Conservation (phyloP, 75 land plant species). For the Larix kaempferi region DNA sequence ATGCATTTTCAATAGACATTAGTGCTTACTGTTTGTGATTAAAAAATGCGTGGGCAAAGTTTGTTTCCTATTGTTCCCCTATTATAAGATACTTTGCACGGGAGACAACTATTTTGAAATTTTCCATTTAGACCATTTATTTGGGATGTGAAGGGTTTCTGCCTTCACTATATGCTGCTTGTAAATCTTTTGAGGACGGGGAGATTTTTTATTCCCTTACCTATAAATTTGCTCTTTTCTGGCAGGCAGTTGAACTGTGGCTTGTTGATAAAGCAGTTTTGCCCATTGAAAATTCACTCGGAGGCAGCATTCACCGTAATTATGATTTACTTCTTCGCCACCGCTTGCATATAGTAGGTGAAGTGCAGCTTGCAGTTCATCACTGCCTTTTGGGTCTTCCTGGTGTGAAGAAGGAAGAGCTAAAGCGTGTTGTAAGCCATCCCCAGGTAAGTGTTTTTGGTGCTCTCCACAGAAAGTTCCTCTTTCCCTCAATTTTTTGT, state of each 20-base stretch:
- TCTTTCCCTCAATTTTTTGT: background rate
- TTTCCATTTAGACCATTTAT: background rate
- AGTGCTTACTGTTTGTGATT: background rate
- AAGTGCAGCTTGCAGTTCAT: constrained; percentile 60
- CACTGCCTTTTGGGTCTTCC: constrained; percentile 67
- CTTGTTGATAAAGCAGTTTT: constrained; percentile 73
- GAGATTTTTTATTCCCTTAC: background rate
- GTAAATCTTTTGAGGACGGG: background rate
- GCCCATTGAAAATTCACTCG: constrained; percentile 73
- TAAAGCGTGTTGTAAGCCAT: constrained; percentile 80
- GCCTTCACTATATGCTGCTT: background rate
- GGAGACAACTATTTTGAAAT: background rate
- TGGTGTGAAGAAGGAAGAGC: constrained; percentile 54
- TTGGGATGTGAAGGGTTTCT: background rate
- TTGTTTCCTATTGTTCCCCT: background rate
- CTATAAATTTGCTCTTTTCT: background rate
- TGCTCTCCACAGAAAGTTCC: background rate
- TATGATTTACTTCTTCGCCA: constrained; percentile 81
- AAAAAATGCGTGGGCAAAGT: background rate
- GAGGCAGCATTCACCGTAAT: constrained; percentile 77
- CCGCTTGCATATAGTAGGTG: constrained; percentile 79
- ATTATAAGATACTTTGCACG: background rate
- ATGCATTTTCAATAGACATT: background rate
- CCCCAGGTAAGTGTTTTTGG: constrained; percentile 49
- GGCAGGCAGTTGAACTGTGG: constrained; percentile 82